These are phyloP conservation scores for Arctium lappa DNA, from an alignment of 129 eudicot genomes.

Conservation along the genomic window DNA sequence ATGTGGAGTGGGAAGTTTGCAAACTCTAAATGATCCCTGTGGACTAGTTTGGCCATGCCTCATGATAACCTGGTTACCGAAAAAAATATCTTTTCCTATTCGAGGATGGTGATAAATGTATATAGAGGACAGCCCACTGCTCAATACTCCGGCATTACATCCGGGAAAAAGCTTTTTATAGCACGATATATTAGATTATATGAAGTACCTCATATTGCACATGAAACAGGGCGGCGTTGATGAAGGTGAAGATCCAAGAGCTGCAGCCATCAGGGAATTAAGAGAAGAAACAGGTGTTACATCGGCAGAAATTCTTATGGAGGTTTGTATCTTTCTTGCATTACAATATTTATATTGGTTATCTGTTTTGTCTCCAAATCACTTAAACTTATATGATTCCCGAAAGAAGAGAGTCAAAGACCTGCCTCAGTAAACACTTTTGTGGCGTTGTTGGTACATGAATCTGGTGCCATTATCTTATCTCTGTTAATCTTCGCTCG, in stretches of 20 bases:
- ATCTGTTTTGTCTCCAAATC: not conserved
- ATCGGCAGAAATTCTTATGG: constrained; percentile 80
- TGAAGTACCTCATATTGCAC: not conserved
- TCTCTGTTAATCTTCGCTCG: not conserved
- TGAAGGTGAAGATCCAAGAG: constrained; percentile 87
- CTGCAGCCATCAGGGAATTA: constrained; percentile 87
- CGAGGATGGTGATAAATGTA: not conserved
- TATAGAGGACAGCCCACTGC: not conserved
- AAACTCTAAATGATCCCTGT: no score
- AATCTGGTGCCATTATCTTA: not conserved
- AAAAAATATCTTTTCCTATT: not conserved
- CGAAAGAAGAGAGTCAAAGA: not conserved
- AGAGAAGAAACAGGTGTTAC: constrained; percentile 98
- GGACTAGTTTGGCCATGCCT: no score
- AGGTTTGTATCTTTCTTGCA: constrained; percentile 48
- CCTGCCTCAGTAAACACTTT: not conserved
- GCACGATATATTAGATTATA: not conserved
- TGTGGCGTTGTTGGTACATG: not conserved
- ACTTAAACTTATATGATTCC: not conserved
- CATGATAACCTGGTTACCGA: not conserved
- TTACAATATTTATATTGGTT: not conserved
- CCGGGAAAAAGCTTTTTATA: not conserved
- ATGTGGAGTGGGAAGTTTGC: no score
- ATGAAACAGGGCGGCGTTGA: constrained; percentile 85
- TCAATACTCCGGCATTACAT: not conserved